phyloP scores from a whole-genome alignment of 1,284 basidiomycete genomes.

The Vanrija pseudolonga region DNA sequence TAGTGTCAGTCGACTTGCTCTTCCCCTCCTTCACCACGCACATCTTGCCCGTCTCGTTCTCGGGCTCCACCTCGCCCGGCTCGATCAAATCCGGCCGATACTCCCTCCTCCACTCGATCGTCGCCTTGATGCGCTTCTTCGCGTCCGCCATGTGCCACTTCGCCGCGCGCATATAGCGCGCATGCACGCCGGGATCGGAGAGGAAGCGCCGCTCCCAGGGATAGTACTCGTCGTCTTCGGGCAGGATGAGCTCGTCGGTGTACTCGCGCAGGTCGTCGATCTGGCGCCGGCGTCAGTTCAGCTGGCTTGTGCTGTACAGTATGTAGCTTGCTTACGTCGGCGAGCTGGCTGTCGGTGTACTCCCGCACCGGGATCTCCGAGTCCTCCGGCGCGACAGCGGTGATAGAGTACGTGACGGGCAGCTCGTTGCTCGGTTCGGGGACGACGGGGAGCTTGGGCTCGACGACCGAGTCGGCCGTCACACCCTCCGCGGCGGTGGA shows the following conservation, averaged over 20 bases:
- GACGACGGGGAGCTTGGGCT: no score
- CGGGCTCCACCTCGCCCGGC: conserved; percentile 67
- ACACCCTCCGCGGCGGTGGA: no score
- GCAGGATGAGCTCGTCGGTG: conserved; percentile 59
- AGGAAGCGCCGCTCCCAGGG: conserved; percentile 74
- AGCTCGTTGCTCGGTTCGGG: no score
- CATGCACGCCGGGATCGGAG: conserved; percentile 64
- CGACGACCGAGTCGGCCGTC: no score
- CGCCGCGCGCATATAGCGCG: conserved; percentile 75
- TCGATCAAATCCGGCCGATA: conserved; percentile 75
- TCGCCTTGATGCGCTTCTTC: conserved; percentile 69
- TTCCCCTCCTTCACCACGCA: conserved; percentile 45
- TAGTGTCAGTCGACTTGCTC: background rate
- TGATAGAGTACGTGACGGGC: no score
- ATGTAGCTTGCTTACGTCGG: conserved; percentile 32
- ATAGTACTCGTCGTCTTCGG: conserved; percentile 64
- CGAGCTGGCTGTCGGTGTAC: conserved; percentile 63
- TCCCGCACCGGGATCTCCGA: conserved; percentile 30
- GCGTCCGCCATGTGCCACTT: conserved; percentile 76
- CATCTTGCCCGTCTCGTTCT: conserved; percentile 82
- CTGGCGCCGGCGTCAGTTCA: conserved; percentile 40
- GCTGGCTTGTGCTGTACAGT: no score
- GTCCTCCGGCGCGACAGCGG: no score
- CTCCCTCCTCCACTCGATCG: conserved; percentile 74
- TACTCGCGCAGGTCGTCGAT: conserved; percentile 64